A percentile compares a stretch with the other conserved stretches of the same genome.
These are phyloP conservation scores for Phytophthora multivora DNA, from an alignment of 352 stramenopile species.

Conservation along the genomic window DNA sequence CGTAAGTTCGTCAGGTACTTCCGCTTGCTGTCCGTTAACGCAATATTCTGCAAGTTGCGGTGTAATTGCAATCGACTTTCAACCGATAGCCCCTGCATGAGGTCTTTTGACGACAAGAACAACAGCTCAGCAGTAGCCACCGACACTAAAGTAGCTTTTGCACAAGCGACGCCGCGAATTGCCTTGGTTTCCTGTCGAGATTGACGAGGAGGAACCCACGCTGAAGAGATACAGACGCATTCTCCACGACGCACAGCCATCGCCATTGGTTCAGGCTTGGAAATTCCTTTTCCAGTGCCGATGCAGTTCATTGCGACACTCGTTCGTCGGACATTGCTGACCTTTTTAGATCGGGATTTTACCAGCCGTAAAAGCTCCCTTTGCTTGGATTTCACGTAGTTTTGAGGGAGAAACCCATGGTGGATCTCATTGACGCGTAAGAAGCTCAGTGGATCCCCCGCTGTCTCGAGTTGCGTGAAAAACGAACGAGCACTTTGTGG, in stretches of 20 bases:
- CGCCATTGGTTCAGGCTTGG: constrained; percentile 11
- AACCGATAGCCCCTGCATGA: constrained; percentile 38
- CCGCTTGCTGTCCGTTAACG: constrained; percentile 14
- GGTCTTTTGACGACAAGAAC: constrained; percentile 52
- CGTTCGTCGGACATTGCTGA: neutral
- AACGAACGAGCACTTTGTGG: constrained; percentile 44
- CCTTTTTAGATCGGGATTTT: constrained; percentile 7
- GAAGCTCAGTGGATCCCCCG: constrained; percentile 54
- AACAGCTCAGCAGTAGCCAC: constrained; percentile 47
- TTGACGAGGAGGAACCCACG: constrained; percentile 52
- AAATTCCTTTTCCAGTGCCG: neutral
- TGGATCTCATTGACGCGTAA: constrained; percentile 45
- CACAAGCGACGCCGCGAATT: constrained; percentile 37
- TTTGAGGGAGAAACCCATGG: constrained; percentile 57
- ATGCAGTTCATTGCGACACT: constrained; percentile 18
- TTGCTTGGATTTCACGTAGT: constrained; percentile 36
- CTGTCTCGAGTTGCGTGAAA: constrained; percentile 60
- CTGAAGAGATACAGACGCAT: constrained; percentile 58
- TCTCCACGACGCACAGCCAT: constrained; percentile 41
- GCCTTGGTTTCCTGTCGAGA: constrained; percentile 24
- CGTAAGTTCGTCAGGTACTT: constrained; percentile 3
- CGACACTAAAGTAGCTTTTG: constrained; percentile 53
- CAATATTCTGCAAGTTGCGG: constrained; percentile 38
- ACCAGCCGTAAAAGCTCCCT: constrained; percentile 19
- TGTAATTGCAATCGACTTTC: constrained; percentile 45